These are phyloP conservation scores for Alternaria brassicicola DNA, from an alignment of 2,329 filamentous ascomycete genomes.

Conservation along the genomic window DNA sequence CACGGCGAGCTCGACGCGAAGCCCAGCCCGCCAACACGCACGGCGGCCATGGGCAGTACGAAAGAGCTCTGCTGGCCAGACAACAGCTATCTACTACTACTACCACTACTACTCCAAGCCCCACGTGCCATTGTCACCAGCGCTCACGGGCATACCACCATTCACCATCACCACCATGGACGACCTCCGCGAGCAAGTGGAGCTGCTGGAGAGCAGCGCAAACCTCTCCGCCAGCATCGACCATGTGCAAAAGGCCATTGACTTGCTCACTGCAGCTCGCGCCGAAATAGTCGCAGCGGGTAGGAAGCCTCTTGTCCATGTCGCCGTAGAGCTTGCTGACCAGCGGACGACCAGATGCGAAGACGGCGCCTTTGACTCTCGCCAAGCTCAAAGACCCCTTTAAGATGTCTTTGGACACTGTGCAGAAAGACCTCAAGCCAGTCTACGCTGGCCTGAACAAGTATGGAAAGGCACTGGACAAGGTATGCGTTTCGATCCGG, in stretches of 20 bases:
- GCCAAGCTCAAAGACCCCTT: constrained; percentile 86
- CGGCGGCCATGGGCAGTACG: constrained; percentile 32
- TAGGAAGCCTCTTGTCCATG: constrained; percentile 5
- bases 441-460: constrained; percentile 81
- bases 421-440: constrained; percentile 81
- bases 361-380: constrained; percentile 73
- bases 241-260: constrained; percentile 83
- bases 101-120: background rate
- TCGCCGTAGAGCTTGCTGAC: constrained; percentile 18
- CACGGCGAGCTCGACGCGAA: constrained; percentile 15
- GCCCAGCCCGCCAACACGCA: constrained; percentile 19
- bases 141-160: background rate
- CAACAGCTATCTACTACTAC: constrained; percentile 7
- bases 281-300: constrained; percentile 75
- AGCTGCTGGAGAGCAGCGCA: constrained; percentile 71
- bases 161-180: constrained; percentile 57
- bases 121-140: constrained; percentile 12
- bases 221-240: constrained; percentile 73
- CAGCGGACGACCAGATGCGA: constrained; percentile 61
- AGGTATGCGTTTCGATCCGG: constrained; percentile 57
- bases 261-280: constrained; percentile 74
- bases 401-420: constrained; percentile 77
- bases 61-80: constrained; percentile 27
- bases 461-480: constrained; percentile 85
- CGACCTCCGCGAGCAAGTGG: constrained; percentile 73